phyloP scores from a whole-genome alignment of 2,329 filamentous ascomycete genomes.

The Fusarium sp. region DNA sequence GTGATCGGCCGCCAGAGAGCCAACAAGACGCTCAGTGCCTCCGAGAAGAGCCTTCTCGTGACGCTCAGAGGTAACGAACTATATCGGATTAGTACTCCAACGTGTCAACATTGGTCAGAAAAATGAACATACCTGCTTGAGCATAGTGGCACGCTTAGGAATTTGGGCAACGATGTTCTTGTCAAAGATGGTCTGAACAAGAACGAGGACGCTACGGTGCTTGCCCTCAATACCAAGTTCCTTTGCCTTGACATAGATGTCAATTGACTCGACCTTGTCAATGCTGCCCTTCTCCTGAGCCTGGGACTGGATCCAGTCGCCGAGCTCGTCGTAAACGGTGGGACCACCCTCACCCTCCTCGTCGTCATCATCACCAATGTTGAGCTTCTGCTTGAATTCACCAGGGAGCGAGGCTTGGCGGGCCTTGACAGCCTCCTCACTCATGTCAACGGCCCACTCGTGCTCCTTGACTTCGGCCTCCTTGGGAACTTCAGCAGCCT shows the following conservation, averaged over 20 bases:
- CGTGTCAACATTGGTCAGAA: neutral
- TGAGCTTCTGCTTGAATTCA: slow-evolving; percentile 92
- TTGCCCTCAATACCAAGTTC: slow-evolving; percentile 94
- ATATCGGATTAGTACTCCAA: slow-evolving; percentile 45
- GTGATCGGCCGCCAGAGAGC: slow-evolving; percentile 75
- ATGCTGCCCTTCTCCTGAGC: slow-evolving; percentile 78
- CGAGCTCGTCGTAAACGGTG: slow-evolving; percentile 88
- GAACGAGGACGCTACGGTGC: slow-evolving; percentile 90
- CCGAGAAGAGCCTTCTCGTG: slow-evolving; percentile 96
- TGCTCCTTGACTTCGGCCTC: slow-evolving; percentile 80
- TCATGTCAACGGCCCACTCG: slow-evolving; percentile 97
- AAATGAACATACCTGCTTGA: slow-evolving; percentile 77
- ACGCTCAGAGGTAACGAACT: slow-evolving; percentile 88
- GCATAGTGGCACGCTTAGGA: slow-evolving; percentile 81
- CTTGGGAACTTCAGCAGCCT: slow-evolving; percentile 59
- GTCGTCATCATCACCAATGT: slow-evolving; percentile 82
- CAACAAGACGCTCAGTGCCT: slow-evolving; percentile 92
- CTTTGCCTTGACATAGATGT: slow-evolving; percentile 96
- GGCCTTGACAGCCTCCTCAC: slow-evolving; percentile 92
- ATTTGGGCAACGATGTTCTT: slow-evolving; percentile 91
- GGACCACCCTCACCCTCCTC: slow-evolving; percentile 81
- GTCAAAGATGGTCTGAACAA: slow-evolving; percentile 94
- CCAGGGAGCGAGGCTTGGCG: slow-evolving; percentile 93
- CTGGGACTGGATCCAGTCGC: slow-evolving; percentile 87
- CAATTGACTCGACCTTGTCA: slow-evolving; percentile 84